Evolutionary conservation across 306 rosid species (phyloP), one percentile per base, ranked within the genome.

Genomic region (Adenanthera pavonina): DNA sequence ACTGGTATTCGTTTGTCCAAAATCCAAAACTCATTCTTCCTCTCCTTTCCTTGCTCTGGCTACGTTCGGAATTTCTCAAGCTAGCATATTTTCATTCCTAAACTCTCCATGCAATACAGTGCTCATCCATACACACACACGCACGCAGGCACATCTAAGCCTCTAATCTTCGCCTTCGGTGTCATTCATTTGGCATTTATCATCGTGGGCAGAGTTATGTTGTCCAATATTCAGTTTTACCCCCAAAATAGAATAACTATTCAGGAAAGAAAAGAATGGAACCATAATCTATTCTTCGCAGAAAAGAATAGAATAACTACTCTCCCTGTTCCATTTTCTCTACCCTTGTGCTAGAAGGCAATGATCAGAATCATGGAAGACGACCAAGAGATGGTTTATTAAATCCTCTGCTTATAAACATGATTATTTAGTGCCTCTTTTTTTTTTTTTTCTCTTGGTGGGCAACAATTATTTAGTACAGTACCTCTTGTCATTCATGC

Each of bases 381-480:
- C 61, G 17, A 67, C 44, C 40, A 69, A 16, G 67, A 43, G 40
- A 33, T 33, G 68, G 80, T 72, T 82, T 59, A 72, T 76, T 74
- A 59, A 43, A 12, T 68, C 68, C 11, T 57, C 41, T 36, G 44
- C 16, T 25, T 3, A 60, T 12, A 17, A 60, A 30, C 4, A 60
- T 12, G 36, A 30, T 30, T 11, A 60, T 60, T 30, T 3, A 14
- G 46, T 43, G 8, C 8, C 8, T 43, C 8, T 60, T 6, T 14
- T 35, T 11, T 30, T 60, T 60, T 7, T 8, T 46, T 43, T 59
- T 25, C 0, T 8, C 25, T 60, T 4, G 30, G 67, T 10, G 40
- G 67, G 40, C 38, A 30, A 30, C 17, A 20, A n/a, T 25, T 60
- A 60, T 46, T 74, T 41, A 46, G 38, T 36, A 7, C 2, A 46